Base-by-base conservation (phyloP, 1,139 yeast genomes). In the Diutina sp. region DNA sequence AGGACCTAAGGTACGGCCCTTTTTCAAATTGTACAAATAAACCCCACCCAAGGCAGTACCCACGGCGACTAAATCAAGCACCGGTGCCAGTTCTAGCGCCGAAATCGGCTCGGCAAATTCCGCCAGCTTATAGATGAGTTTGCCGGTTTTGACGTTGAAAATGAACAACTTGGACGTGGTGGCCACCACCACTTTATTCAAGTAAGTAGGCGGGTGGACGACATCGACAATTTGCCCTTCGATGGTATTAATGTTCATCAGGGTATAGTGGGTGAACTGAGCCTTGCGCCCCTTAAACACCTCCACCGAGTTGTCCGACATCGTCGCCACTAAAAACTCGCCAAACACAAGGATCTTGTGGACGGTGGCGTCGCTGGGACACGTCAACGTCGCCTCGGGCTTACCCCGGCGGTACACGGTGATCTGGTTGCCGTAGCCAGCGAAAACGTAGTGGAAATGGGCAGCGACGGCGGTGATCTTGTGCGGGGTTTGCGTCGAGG, bases 401-500 rank as follows among this genome's bases (percentile, higher is more conserved):
- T 76, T 78, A 50, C 99, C 99, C 72, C 99, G 82, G 66, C 82
- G 87, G 73, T 79, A 93, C 56, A 91, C 77, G 1, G 96, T 95
- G 56, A 93, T 76, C 57, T 79, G 75, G 62, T 80, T 78, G 21
- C 83, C 90, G 72, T 82, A 85, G 0, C 87, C 88, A 35, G 90
- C 96, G 67, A 78, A 91, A 2, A 90, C 90, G 66, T 85, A 80
- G 66, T 93, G 97, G 73, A 82, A 83, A 69, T 90, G 96, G 1
- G 97, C 85, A 28, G 85, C 78, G 58, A 93, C 73, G 46, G 86
- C 81, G 12, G 86, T 80, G 62, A 93, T 91, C 58, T 81, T 80
- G 11, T 81, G 67, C 0, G 85, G 79, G 0, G 96, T 85, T 66
- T 88, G 95, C 38, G 79, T 80, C 61, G 84, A 89, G 1, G 97